A percentile compares a stretch with the other conserved stretches of the same genome.
phyloP scores from a whole-genome alignment of 140 eudicot species.

The Erigeron philadelphicus region DNA sequence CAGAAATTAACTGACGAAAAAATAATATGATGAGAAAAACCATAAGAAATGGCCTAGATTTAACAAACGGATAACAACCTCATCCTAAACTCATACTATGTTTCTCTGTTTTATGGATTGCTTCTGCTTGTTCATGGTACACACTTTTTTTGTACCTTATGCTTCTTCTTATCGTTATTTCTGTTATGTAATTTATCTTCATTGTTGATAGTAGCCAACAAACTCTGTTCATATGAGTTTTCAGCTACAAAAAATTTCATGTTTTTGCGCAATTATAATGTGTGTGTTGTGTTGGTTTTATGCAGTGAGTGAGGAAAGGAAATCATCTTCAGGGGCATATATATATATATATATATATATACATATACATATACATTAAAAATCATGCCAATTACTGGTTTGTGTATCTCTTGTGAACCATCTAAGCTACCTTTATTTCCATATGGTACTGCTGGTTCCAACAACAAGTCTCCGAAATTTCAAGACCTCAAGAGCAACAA shows the following conservation, averaged over 20 bases:
- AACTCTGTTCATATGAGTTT: too few species aligned
- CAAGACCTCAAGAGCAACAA: constrained; percentile 1
- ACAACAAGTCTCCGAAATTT: constrained; percentile 17
- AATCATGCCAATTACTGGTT: constrained; percentile 15
- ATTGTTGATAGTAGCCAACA: too few species aligned
- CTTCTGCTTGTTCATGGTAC: too few species aligned
- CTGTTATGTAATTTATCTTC: too few species aligned
- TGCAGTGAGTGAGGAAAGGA: not conserved
- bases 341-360: too few species aligned
- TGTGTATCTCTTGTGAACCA: constrained; percentile 24
- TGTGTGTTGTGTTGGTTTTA: too few species aligned
- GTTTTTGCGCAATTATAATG: too few species aligned
- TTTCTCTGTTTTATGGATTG: not conserved
- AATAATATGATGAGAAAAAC: not conserved
- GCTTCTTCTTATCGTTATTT: too few species aligned
- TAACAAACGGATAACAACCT: constrained; percentile 2
- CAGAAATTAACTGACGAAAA: not conserved
- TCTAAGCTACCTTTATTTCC: constrained; percentile 15
- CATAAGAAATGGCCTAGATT: not conserved
- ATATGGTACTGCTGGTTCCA: not conserved
- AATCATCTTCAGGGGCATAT: not conserved
- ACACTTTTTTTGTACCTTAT: too few species aligned
- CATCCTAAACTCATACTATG: not conserved
- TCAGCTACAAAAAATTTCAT: too few species aligned
- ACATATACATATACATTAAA: not conserved